Conservation (phyloP, 805 yeast genomes). For the Teunomyces aglyptinius region DNA sequence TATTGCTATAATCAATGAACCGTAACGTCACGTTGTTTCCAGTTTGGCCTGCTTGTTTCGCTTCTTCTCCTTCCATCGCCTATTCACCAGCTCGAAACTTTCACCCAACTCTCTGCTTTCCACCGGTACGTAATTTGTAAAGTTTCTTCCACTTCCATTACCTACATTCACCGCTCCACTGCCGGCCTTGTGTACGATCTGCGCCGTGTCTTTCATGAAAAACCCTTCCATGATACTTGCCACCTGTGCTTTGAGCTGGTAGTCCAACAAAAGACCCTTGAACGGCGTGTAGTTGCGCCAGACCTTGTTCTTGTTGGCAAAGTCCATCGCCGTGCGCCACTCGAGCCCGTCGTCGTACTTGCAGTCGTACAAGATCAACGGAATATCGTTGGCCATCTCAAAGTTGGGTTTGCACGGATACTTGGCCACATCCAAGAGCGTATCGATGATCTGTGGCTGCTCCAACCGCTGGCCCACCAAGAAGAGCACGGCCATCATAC, state of each 20-base stretch:
- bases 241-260: slow-evolving; percentile 55
- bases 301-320: slow-evolving; percentile 29
- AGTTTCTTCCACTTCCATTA: slow-evolving; percentile 72
- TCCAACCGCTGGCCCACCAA: slow-evolving; percentile 80
- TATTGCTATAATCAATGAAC: too few species aligned
- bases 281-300: slow-evolving; percentile 43
- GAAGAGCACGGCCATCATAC: slow-evolving; percentile 85
- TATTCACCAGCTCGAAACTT: slow-evolving; percentile 67
- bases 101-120: slow-evolving; percentile 56
- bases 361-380: slow-evolving; percentile 85
- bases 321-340: slow-evolving; percentile 50
- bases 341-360: slow-evolving; percentile 59
- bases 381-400: slow-evolving; percentile 88
- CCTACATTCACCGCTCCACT: slow-evolving; percentile 57
- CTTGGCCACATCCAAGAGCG: slow-evolving; percentile 55
- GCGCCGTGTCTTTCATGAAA: slow-evolving; percentile 18
- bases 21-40: not conserved
- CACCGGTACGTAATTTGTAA: slow-evolving; percentile 56
- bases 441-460: slow-evolving; percentile 51
- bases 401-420: slow-evolving; percentile 72
- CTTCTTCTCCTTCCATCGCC: slow-evolving; percentile 50
- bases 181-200: slow-evolving; percentile 11
- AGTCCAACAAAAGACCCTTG: slow-evolving; percentile 53
- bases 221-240: slow-evolving; percentile 47
- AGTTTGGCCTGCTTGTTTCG: not conserved